Base-by-base conservation (phyloP, 75 land plant genomes). In the Selaginella tamariscina region DNA sequence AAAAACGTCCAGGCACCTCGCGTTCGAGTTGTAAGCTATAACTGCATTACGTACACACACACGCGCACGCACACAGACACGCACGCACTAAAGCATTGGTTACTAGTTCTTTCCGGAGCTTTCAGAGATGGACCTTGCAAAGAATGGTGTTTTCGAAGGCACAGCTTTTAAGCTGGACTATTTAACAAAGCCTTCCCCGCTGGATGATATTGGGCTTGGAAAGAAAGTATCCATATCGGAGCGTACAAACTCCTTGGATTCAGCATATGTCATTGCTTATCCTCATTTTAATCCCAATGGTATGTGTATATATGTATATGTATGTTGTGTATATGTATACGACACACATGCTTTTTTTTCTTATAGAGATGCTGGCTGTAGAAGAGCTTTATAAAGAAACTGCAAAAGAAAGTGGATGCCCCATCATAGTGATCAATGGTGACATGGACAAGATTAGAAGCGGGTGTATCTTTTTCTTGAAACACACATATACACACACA, bases 391-490 rank as follows among this genome's bases (percentile, higher is more conserved):
- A 89, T 73, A 83, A 78, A 68, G 88, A 86, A 70, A 86, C 91
- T 64, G 93, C 88, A 2, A 56, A 33, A 28, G 57, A 78, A n/a
- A 82, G 88, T 27, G 33, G 68, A n/a, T 67, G 91, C 23, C 82
- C 78, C 32, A 70, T 93, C 66, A 86, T 93, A 26, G 82, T 93
- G 20, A 89, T 93, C 81, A 93, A 93, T 75, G 98, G 98, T 56
- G 98, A 93, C 70, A 82, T 93, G 29, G 98, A 93, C 65, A 74
- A 94, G 2, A 93, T 93, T 69, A 77, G 98, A 75, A 86, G 86
- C 73, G 98, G 98, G n/a, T 93, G 98, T 93, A 93, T 93, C 96
- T 90, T 93, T 81, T 32, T 20, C n/a, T n/a, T n/a, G n/a, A n/a
- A n/a, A n/a, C n/a, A n/a, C n/a, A n/a, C n/a, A n/a, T n/a, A n/a